A percentile compares a stretch with the other conserved stretches of the same genome.
These are phyloP conservation scores for Arthroderma uncinatum DNA, from an alignment of 2,329 filamentous ascomycete species.

Conservation along the genomic window DNA sequence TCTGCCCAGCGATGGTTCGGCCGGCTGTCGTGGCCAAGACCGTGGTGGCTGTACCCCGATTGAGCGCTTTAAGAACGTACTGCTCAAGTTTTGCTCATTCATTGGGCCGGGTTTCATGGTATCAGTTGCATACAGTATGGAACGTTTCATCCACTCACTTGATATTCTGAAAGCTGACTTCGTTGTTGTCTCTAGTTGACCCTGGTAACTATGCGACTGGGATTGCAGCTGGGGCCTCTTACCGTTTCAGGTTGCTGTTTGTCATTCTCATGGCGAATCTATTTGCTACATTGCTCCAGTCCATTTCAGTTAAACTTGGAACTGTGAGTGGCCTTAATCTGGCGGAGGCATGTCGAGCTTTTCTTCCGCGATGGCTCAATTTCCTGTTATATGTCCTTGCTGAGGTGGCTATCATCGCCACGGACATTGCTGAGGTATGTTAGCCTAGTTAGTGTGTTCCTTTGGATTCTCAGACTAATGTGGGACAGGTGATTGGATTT, in stretches of 20 bases:
- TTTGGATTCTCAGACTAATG: background rate
- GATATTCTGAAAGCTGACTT: slow-evolving; percentile 16
- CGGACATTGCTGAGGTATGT: slow-evolving; percentile 55
- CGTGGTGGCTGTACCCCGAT: background rate
- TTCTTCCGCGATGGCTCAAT: slow-evolving; percentile 56
- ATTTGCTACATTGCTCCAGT: slow-evolving; percentile 40
- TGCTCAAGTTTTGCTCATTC: slow-evolving; percentile 35
- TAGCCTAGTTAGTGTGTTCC: background rate
- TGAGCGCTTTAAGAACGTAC: slow-evolving; percentile 16
- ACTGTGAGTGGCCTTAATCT: slow-evolving; percentile 58
- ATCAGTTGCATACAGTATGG: slow-evolving; percentile 31
- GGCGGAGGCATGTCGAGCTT: slow-evolving; percentile 53
- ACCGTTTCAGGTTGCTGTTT: slow-evolving; percentile 36
- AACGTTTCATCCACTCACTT: background rate
- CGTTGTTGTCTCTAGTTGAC: slow-evolving; percentile 31
- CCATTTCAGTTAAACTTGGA: slow-evolving; percentile 49
- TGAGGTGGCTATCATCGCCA: slow-evolving; percentile 59
- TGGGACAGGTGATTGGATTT: slow-evolving; percentile 43
- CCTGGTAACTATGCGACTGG: slow-evolving; percentile 42
- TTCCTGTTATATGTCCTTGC: slow-evolving; percentile 51
- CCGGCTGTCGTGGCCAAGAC: background rate
- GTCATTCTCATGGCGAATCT: slow-evolving; percentile 39
- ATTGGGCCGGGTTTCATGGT: slow-evolving; percentile 40
- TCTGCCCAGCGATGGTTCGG: background rate
- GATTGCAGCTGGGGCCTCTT: slow-evolving; percentile 38